Conservation (phyloP, 2,329 filamentous ascomycete species). For the Diaporthe sp. region DNA sequence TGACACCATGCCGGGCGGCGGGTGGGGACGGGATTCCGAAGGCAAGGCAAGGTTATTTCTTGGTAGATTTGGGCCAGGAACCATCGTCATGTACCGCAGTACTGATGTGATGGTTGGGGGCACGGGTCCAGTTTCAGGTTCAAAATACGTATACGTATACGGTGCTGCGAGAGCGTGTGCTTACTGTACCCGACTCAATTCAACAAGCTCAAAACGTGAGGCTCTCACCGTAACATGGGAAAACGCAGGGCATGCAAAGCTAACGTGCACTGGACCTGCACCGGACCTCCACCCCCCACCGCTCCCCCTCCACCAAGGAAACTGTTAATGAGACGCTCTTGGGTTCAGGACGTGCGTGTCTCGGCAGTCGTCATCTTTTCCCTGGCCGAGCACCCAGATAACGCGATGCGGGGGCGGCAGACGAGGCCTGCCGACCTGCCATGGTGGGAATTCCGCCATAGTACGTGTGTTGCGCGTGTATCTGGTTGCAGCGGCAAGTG, state of each 20-base stretch:
- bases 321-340: neutral
- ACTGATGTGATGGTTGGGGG: neutral
- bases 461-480: neutral
- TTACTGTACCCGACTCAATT: neutral
- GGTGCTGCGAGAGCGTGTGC: neutral
- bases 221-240: neutral
- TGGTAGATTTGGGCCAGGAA: neutral
- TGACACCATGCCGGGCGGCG: conserved; percentile 13
- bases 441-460: neutral
- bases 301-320: neutral
- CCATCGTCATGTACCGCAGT: conserved; percentile 14
- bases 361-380: conserved; percentile 24
- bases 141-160: conserved; percentile 18
- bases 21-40: conserved; percentile 21
- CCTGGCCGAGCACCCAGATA: conserved; percentile 4
- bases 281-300: neutral
- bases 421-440: neutral
- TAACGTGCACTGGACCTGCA: neutral
- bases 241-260: neutral
- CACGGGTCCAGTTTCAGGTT: conserved; percentile 20
- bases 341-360: conserved; percentile 3
- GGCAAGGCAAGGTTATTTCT: conserved; percentile 11
- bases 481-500: conserved; percentile 17
- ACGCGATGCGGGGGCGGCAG: conserved; percentile 14
- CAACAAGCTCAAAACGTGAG: conserved; percentile 20